phyloP scores from a whole-genome alignment of 331 rosid species.

The Cydonia oblonga region DNA sequence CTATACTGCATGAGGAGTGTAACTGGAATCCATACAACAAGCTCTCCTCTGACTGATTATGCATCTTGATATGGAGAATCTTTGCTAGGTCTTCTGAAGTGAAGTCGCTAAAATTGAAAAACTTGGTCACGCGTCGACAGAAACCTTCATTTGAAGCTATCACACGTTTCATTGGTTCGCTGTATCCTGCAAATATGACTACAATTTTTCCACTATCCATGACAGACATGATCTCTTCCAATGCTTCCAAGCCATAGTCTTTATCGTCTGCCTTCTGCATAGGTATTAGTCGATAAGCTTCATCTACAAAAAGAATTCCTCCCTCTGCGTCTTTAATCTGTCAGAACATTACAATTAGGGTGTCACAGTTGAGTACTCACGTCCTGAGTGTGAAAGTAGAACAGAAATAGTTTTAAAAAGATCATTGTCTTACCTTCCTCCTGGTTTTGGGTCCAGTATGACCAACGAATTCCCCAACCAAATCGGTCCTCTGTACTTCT shows the following conservation, averaged over 20 bases:
- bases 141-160: slow-evolving; percentile 88
- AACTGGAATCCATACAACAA: slow-evolving; percentile 73
- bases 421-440: slow-evolving; percentile 44
- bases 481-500: slow-evolving; percentile 91
- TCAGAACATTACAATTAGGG: slow-evolving; percentile 1
- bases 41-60: slow-evolving; percentile 48
- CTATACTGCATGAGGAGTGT: slow-evolving; percentile 47
- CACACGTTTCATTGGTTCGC: slow-evolving; percentile 86
- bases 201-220: slow-evolving; percentile 92
- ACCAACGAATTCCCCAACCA: slow-evolving; percentile 98
- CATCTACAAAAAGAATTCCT: slow-evolving; percentile 89
- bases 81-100: slow-evolving; percentile 61
- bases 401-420: neutral
- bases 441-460: slow-evolving; percentile 97
- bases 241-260: slow-evolving; percentile 93
- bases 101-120: slow-evolving; percentile 70
- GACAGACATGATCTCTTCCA: slow-evolving; percentile 97
- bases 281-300: slow-evolving; percentile 88
- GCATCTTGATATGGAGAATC: slow-evolving; percentile 81
- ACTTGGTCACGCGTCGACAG: slow-evolving; percentile 83
- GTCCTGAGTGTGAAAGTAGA: neutral
- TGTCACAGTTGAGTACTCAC: neutral
- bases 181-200: slow-evolving; percentile 87
- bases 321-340: slow-evolving; percentile 97
- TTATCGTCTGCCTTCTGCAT: slow-evolving; percentile 90